These are phyloP conservation scores for Penicillium longicatenatum DNA, from an alignment of 495 filamentous ascomycete species.

Conservation along the genomic window DNA sequence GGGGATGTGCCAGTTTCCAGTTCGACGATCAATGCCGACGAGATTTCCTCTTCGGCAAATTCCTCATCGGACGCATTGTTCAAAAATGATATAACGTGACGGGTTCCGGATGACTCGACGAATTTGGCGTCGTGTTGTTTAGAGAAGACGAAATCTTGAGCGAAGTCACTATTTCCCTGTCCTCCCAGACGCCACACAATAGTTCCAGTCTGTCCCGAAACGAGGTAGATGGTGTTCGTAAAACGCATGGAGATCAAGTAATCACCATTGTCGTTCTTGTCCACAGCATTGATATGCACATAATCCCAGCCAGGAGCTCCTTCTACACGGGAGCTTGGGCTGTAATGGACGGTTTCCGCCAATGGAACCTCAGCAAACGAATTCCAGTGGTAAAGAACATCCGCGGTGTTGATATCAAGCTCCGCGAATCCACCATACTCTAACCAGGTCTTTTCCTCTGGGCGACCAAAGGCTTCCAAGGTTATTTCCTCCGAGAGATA, in stretches of 20 bases:
- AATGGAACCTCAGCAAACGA: constrained; percentile 40
- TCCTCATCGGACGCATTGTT: constrained; percentile 55
- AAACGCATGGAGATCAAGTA: constrained; percentile 61
- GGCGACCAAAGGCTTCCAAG: constrained; percentile 40
- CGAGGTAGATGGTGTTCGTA: constrained; percentile 56
- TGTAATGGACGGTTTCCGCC: constrained; percentile 29
- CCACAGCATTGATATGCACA: constrained; percentile 63
- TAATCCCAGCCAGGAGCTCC: constrained; percentile 52
- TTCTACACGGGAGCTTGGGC: constrained; percentile 11
- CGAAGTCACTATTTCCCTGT: constrained; percentile 35
- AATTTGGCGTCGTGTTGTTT: constrained; percentile 63
- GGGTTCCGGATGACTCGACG: constrained; percentile 42
- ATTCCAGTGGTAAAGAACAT: constrained; percentile 48
- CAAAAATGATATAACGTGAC: constrained; percentile 50
- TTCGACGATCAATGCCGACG: constrained; percentile 54
- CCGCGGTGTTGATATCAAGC: constrained; percentile 42
- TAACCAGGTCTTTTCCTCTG: constrained; percentile 31
- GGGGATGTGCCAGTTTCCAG: constrained; percentile 47
- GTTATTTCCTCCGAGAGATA: constrained; percentile 46
- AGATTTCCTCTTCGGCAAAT: constrained; percentile 42
- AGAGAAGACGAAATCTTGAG: constrained; percentile 54
- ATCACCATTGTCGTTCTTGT: constrained; percentile 55
- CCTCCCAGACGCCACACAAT: constrained; percentile 62
- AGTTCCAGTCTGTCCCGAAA: constrained; percentile 55
- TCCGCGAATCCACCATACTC: constrained; percentile 41